Evolutionary conservation across 306 rosid genomes (phyloP).

Genomic region (Cicer chorassanicum): DNA sequence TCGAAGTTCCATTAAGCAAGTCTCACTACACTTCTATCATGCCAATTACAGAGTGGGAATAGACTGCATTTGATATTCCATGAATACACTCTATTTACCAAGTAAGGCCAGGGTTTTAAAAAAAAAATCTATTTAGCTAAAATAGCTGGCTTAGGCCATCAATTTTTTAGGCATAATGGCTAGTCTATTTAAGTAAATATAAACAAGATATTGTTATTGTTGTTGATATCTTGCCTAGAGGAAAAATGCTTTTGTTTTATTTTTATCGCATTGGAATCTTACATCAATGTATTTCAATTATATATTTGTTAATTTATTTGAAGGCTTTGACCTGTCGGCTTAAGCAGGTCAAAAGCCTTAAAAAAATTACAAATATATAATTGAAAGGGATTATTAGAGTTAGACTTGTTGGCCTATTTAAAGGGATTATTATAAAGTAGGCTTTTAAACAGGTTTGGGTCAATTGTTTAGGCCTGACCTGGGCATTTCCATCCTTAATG

Average conservation of each 20-base stretch:
- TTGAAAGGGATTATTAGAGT: neutral
- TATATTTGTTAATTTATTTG: constrained; percentile 2
- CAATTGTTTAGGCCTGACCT: too few species aligned
- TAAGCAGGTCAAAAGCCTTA: neutral
- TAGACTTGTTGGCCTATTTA: neutral
- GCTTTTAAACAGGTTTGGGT: neutral
- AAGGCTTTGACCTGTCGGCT: neutral
- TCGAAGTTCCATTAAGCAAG: neutral
- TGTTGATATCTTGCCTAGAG: neutral
- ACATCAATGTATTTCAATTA: neutral
- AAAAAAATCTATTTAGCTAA: neutral
- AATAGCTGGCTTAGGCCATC: neutral
- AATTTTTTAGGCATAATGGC: neutral
- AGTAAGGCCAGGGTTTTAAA: neutral
- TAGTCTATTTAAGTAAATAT: neutral
- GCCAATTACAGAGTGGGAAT: neutral
- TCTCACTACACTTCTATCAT: neutral
- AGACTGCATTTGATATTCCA: neutral
- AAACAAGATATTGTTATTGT: neutral
- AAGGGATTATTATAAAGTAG: neutral
- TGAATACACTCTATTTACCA: neutral
- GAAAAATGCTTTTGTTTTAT: neutral
- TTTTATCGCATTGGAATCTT: neutral
- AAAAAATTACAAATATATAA: constrained; percentile 12
- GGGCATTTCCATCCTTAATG: too few species aligned